These are phyloP conservation scores for Eutrema japonicum DNA, from an alignment of 345 rosid species.

Conservation along the genomic window DNA sequence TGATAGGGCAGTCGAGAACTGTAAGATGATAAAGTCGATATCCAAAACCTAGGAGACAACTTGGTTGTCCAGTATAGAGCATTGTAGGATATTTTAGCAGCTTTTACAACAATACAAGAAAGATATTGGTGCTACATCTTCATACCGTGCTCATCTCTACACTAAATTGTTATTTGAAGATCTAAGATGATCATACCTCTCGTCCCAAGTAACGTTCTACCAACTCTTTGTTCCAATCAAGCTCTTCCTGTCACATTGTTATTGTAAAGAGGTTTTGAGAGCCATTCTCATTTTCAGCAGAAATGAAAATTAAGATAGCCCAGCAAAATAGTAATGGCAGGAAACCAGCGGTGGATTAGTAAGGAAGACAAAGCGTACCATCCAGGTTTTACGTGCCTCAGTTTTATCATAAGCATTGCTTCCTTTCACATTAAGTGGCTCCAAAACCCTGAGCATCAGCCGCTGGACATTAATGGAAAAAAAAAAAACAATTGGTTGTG, in stretches of 20 bases:
- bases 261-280: constrained; percentile 11
- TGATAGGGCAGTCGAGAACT: neutral
- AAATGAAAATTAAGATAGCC: neutral
- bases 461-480: constrained; percentile 49
- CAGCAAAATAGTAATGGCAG: neutral
- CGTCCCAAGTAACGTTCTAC: constrained; percentile 75
- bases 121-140: neutral
- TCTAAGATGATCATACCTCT: constrained; percentile 59
- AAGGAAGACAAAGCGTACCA: constrained; percentile 49
- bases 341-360: neutral
- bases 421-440: constrained; percentile 27
- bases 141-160: constrained; percentile 15
- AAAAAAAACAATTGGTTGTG: neutral
- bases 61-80: neutral
- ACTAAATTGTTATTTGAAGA: neutral
- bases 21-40: neutral
- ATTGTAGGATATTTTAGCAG: neutral
- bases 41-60: neutral
- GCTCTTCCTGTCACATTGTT: constrained; percentile 71
- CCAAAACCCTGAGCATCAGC: constrained; percentile 59
- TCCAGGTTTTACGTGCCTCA: constrained; percentile 54
- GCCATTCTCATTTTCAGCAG: constrained; percentile 20
- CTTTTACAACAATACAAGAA: neutral
- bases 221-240: constrained; percentile 72
- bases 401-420: constrained; percentile 17